Conservation (phyloP, 306 rosid genomes). For the Medicago ruthenica region DNA sequence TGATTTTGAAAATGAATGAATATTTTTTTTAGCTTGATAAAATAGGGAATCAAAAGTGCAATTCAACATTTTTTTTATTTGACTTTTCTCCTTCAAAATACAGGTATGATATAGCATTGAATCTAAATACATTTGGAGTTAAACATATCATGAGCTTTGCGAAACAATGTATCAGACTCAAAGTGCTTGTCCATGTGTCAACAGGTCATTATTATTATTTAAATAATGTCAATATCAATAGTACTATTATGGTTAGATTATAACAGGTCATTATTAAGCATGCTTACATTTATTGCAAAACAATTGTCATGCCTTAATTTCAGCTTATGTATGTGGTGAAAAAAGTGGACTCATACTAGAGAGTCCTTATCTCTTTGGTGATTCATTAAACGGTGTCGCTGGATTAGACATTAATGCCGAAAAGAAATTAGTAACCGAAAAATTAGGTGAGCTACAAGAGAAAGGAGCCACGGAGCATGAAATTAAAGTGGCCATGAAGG, state of each 20-base stretch:
- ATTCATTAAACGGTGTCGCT: slow-evolving; percentile 61
- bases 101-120: slow-evolving; percentile 75
- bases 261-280: too few relatives aligned
- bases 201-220: slow-evolving; percentile 63
- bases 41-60: too few relatives aligned
- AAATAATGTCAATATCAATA: neutral
- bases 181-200: slow-evolving; percentile 75
- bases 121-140: slow-evolving; percentile 68
- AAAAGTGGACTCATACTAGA: slow-evolving; percentile 68
- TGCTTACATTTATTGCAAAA: neutral
- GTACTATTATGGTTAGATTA: too few relatives aligned
- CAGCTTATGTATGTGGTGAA: slow-evolving; percentile 88
- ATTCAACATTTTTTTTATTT: too few relatives aligned
- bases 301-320: neutral
- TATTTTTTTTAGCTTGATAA: too few relatives aligned
- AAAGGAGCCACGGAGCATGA: slow-evolving; percentile 52
- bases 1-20: too few relatives aligned
- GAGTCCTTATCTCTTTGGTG: slow-evolving; percentile 60
- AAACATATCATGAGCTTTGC: slow-evolving; percentile 69
- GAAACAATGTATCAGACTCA: slow-evolving; percentile 56
- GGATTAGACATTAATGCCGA: slow-evolving; percentile 70
- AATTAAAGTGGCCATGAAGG: slow-evolving; percentile 68
- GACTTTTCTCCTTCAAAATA: neutral
- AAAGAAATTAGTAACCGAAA: slow-evolving; percentile 44
- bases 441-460: slow-evolving; percentile 48